Evolutionary conservation across 2,329 filamentous ascomycete genomes (phyloP), one percentile per base, ranked within the genome.

Genomic region (Nothophaeocryptopus gaeumannii): DNA sequence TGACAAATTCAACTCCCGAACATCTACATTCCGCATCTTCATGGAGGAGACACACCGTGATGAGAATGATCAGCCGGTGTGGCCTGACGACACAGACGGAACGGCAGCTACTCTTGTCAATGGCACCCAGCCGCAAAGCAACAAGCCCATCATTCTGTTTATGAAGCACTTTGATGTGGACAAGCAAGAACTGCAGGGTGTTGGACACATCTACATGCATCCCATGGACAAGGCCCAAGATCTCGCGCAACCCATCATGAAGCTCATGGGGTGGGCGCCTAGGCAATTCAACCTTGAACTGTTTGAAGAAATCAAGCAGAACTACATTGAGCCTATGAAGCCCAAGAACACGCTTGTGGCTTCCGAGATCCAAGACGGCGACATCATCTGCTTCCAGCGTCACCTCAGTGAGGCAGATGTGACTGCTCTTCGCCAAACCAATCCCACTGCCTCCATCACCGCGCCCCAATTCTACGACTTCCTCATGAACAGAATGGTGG

Each of bases 301-400:
- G 15, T 97, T 85, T 74, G 93, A 99, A 73, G 93, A 99, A 74
- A 97, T 99, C 72, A 99, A 97, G 72, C 90, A 91, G 44, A 88
- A 84, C 53, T 97, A 97, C 91, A 96, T 99, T 59, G 95, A 99
- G 66, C 79, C 82, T 5, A 86, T 99, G 76, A 97, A 96, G 72
- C 81, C 85, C 0, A 55, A 96, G 73, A 84, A 89, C 65, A 89
- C 90, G 0, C 78, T 99, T 52, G 88, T 90, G 58, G 84, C 88
- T 52, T 93, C 93, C 1, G 95, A 99, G 68, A 86, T 99, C 16
- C 92, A 97, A 67, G 92, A 99, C 63, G 93, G 93, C 41, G 93
- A 99, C 65, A 95, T 99, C 59, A 83, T 99, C 49, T 96, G 91
- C 66, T 96, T 97, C 72, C 93, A 99, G 68, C 81, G 82, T 52